Conservation (phyloP, 2,329 filamentous ascomycete species). For the Colletotrichum sp. region DNA sequence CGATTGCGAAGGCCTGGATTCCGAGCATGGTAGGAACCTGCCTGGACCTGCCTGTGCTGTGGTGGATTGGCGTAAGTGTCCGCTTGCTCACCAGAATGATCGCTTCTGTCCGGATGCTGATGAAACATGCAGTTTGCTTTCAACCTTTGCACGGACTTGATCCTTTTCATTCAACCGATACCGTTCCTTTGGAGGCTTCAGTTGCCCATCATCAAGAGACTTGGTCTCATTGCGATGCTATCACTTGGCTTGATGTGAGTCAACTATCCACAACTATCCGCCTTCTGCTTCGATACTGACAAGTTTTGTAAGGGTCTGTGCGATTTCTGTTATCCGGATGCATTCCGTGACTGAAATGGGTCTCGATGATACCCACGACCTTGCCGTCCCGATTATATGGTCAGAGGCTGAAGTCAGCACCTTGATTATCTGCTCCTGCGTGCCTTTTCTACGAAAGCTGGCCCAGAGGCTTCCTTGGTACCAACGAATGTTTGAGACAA, state of each 20-base stretch:
- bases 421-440: constrained; percentile 34
- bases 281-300: neutral
- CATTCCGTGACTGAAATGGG: constrained; percentile 26
- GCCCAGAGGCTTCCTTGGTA: constrained; percentile 29
- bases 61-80: constrained; percentile 35
- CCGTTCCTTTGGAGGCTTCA: constrained; percentile 38
- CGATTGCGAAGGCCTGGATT: constrained; percentile 31
- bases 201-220: constrained; percentile 30
- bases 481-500: constrained; percentile 29
- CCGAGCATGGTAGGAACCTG: constrained; percentile 27
- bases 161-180: constrained; percentile 41
- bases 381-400: constrained; percentile 31
- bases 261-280: neutral
- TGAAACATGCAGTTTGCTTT: constrained; percentile 26
- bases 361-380: constrained; percentile 26
- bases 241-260: constrained; percentile 28
- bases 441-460: constrained; percentile 32
- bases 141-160: constrained; percentile 39
- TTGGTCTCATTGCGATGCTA: constrained; percentile 28
- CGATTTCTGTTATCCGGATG: constrained; percentile 30
- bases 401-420: constrained; percentile 32
- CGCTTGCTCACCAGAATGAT: neutral
- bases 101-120: neutral
- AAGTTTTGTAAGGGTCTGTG: constrained; percentile 17
- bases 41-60: constrained; percentile 32